Base-by-base conservation (phyloP, 805 yeast species). In the Metschnikowia drakensbergensis region DNA sequence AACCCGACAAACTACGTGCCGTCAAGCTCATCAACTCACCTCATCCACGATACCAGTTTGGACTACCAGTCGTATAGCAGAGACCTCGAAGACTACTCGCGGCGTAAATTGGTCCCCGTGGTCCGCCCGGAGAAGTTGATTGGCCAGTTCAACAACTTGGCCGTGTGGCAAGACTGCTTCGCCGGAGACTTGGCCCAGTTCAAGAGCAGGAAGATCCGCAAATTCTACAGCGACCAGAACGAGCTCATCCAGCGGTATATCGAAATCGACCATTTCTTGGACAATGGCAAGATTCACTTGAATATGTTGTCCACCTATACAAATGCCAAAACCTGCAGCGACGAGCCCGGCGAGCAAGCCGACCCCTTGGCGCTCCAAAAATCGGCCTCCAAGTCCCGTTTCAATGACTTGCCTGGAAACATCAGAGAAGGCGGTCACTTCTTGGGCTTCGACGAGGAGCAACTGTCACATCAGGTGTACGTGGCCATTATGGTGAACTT, bases 401-500 rank as follows among this genome's bases (percentile, higher is more conserved):
- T 64, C 33, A 63, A 71, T 51, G 76, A 75, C 3, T 79, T 77
- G 4, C 89, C 89, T 0, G 89, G 83, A 1, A 75, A 83, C 54
- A 68, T 84, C 32, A 61, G 68, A 37, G 87, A 82, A 46, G 80
- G 81, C 22, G 80, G 81, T n/a, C 75, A 71, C 42, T 65, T 81
- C 31, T 66, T 82, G 43, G 83, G 82, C 0, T 72, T 69, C 50
- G 70, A 76, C 47, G 68, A 66, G 39, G 79, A 74, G 45, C 68
- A 69, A 27, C 71, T 73, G 45, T 55, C 69, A 6, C 55, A 65
- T 4, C 67, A 75, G n/a, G 82, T 84, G 6, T 67, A 69, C 50
- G 57, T 76, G 41, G 90, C 91, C 40, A 85, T 86, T 47, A 61
- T 77, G 57, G 76, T 85, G 37, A 86, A 86, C 54, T 81, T 86